A percentile compares a stretch with the other conserved stretches of the same genome.
Evolutionary conservation across 2,329 filamentous ascomycete species (phyloP).

Genomic region (Aureobasidium sp.): DNA sequence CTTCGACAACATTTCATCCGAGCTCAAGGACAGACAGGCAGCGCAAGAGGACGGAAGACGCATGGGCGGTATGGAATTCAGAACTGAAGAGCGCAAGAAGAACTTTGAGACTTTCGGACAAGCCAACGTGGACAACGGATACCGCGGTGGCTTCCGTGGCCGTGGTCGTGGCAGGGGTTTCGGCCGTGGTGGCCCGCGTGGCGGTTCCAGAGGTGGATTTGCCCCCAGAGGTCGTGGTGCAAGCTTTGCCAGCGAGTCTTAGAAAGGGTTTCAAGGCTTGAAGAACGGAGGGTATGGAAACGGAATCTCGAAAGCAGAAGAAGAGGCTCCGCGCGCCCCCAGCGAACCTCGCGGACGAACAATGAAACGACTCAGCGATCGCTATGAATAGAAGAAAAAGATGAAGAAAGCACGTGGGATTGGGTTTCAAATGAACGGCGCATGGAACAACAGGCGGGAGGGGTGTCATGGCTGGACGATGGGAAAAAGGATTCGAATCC

Average conservation of each 20-base stretch:
- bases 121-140: constrained; percentile 76
- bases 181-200: constrained; percentile 26
- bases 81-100: constrained; percentile 85
- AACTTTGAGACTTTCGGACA: constrained; percentile 98
- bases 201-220: constrained; percentile 8
- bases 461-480: not conserved
- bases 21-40: constrained; percentile 80
- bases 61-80: constrained; percentile 71
- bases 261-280: not conserved
- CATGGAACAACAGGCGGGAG: not conserved
- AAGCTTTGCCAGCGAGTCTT: constrained; percentile 12
- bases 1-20: constrained; percentile 97
- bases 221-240: not conserved
- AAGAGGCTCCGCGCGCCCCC: not conserved
- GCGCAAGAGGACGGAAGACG: constrained; percentile 51
- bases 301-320: not conserved
- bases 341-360: constrained; percentile 1
- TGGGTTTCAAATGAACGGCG: not conserved
- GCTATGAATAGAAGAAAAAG: not conserved
- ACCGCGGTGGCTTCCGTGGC: constrained; percentile 69
- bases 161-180: constrained; percentile 67
- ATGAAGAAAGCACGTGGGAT: not conserved
- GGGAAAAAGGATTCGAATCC: not conserved
- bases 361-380: not conserved
- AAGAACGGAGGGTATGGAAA: not conserved